Conservation (phyloP, 305 asterid genomes). For the Fraxinus sp. region DNA sequence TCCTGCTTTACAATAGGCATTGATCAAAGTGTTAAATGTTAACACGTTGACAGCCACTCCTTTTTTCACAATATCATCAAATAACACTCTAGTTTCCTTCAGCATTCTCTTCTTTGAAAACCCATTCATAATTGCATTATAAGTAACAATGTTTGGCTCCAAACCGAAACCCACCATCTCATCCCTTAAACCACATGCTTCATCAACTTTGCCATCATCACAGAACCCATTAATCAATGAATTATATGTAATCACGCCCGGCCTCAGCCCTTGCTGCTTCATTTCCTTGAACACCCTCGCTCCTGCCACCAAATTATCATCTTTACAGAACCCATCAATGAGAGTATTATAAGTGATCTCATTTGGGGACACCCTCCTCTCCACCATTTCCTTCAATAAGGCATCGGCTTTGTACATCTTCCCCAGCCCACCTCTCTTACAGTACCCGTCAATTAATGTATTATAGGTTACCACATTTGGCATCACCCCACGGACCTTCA, state of each 20-base stretch:
- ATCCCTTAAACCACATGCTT: slow-evolving; percentile 53
- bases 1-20: slow-evolving; percentile 66
- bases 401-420: slow-evolving; percentile 68
- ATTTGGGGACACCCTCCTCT: slow-evolving; percentile 47
- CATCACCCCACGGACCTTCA: slow-evolving; percentile 55
- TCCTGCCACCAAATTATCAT: slow-evolving; percentile 54
- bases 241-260: slow-evolving; percentile 56
- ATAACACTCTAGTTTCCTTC: slow-evolving; percentile 58
- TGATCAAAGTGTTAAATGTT: slow-evolving; percentile 62
- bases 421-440: slow-evolving; percentile 70
- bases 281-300: slow-evolving; percentile 61
- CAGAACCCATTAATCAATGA: slow-evolving; percentile 67
- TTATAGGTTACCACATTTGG: slow-evolving; percentile 76
- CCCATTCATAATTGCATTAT: slow-evolving; percentile 60
- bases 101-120: slow-evolving; percentile 55
- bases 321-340: slow-evolving; percentile 78
- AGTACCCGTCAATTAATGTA: slow-evolving; percentile 62
- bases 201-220: slow-evolving; percentile 50
- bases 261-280: slow-evolving; percentile 53
- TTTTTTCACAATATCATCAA: slow-evolving; percentile 48
- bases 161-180: slow-evolving; percentile 57
- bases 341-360: slow-evolving; percentile 64
- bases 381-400: slow-evolving; percentile 72
- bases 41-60: slow-evolving; percentile 48
- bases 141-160: slow-evolving; percentile 64